These are phyloP conservation scores for Tetrahymena elliotti DNA, from an alignment of 73 alveolate species.

Conservation along the genomic window DNA sequence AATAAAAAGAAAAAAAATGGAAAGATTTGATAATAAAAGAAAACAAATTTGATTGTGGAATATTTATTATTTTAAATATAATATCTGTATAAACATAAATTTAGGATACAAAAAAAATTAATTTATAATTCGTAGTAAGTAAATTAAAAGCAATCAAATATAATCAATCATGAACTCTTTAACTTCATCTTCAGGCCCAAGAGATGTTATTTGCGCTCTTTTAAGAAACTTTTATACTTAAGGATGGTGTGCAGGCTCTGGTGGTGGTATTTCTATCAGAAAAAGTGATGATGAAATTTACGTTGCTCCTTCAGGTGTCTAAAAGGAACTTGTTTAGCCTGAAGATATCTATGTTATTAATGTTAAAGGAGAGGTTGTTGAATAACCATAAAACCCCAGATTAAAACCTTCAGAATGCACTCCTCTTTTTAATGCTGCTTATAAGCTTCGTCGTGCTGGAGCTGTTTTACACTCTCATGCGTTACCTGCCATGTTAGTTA, in stretches of 20 bases:
- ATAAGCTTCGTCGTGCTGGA: constrained; percentile 2
- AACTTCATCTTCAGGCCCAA: neutral
- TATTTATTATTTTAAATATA: no score
- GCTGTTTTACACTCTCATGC: constrained; percentile 4
- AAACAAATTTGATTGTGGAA: neutral
- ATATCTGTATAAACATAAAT: neutral
- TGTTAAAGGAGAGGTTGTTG: neutral
- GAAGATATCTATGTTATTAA: neutral
- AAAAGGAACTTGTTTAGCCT: neutral
- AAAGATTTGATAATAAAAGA: neutral
- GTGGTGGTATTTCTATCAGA: neutral
- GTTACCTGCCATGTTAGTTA: neutral
- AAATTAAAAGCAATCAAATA: neutral
- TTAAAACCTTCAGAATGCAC: constrained; percentile 6
- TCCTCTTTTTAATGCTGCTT: constrained; percentile 15
- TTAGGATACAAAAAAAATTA: neutral
- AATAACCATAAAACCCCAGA: neutral
- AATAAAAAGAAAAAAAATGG: neutral
- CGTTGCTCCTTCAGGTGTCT: neutral
- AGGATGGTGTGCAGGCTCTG: neutral
- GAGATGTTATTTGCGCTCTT: neutral
- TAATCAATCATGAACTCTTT: neutral
- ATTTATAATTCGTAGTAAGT: no score
- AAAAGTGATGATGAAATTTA: neutral
- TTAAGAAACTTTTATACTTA: neutral